Evolutionary conservation across 2,329 filamentous ascomycete species (phyloP).

Genomic region (Colletotrichum sansevieriae): DNA sequence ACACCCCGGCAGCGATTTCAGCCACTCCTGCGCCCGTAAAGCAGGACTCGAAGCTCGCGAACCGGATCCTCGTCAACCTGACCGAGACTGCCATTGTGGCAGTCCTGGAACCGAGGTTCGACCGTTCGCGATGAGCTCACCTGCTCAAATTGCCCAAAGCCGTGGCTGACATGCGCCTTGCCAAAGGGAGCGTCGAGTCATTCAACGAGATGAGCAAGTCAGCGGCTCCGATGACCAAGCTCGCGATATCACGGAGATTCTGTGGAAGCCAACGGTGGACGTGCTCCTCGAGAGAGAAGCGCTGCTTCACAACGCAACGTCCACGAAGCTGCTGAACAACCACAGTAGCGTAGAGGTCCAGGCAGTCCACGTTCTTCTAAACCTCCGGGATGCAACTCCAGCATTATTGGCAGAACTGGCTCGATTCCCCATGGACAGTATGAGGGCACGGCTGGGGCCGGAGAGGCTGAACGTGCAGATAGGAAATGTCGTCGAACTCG

Average conservation of each 20-base stretch:
- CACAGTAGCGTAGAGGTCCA: constrained; percentile 28
- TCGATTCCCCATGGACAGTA: constrained; percentile 42
- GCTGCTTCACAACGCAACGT: background rate
- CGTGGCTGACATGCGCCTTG: constrained; percentile 26
- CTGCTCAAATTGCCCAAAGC: constrained; percentile 9
- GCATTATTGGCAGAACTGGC: constrained; percentile 43
- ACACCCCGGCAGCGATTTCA: background rate
- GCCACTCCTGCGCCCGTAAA: background rate
- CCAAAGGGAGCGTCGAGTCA: background rate
- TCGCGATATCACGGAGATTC: constrained; percentile 15
- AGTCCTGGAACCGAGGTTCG: constrained; percentile 35
- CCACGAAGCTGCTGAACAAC: constrained; percentile 32
- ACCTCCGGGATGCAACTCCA: constrained; percentile 7
- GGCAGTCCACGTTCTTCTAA: constrained; percentile 40
- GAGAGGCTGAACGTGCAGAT: constrained; percentile 41
- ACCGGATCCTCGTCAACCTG: constrained; percentile 37
- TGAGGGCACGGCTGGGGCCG: constrained; percentile 38
- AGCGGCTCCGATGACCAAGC: background rate
- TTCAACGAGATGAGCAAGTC: constrained; percentile 16
- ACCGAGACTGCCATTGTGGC: constrained; percentile 30
- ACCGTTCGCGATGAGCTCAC: constrained; percentile 13
- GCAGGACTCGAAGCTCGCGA: constrained; percentile 2
- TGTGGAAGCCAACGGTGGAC: constrained; percentile 51
- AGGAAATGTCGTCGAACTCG: constrained; percentile 38
- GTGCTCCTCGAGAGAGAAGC: constrained; percentile 46